Evolutionary conservation across 2,329 filamentous ascomycete genomes (phyloP).

Genomic region (Akanthomyces dipterigenus): DNA sequence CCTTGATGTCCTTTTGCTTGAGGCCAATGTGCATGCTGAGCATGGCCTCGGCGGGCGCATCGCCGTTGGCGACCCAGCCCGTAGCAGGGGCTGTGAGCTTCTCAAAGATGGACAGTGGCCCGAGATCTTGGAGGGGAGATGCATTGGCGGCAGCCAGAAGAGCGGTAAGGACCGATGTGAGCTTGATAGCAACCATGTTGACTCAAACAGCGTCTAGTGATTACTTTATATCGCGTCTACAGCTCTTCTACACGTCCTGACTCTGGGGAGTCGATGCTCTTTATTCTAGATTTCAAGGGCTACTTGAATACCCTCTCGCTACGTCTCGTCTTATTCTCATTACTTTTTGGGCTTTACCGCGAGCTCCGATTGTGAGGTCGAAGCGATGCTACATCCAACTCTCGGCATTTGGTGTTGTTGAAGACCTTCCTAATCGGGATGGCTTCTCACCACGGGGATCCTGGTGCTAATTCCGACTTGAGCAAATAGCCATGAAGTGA

Average conservation of each 20-base stretch:
- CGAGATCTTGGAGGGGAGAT: background rate
- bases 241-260: too few relatives aligned
- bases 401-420: background rate
- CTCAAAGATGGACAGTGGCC: background rate
- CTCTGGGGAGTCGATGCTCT: background rate
- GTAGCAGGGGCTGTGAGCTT: background rate
- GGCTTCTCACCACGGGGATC: background rate
- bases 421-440: background rate
- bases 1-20: conserved; percentile 17
- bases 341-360: background rate
- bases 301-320: background rate
- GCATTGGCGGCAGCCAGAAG: background rate
- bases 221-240: background rate
- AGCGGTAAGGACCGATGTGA: background rate
- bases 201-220: background rate
- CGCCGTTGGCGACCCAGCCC: background rate
- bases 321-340: background rate
- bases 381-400: background rate
- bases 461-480: background rate
- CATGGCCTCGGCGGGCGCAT: background rate
- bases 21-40: conserved; percentile 6
- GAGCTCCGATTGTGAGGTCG: too few relatives aligned
- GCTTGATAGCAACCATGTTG: background rate
- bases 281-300: background rate
- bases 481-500: background rate